Evolutionary conservation across 2,329 filamentous ascomycete genomes (phyloP).

Genomic region (Cladosporium velox): DNA sequence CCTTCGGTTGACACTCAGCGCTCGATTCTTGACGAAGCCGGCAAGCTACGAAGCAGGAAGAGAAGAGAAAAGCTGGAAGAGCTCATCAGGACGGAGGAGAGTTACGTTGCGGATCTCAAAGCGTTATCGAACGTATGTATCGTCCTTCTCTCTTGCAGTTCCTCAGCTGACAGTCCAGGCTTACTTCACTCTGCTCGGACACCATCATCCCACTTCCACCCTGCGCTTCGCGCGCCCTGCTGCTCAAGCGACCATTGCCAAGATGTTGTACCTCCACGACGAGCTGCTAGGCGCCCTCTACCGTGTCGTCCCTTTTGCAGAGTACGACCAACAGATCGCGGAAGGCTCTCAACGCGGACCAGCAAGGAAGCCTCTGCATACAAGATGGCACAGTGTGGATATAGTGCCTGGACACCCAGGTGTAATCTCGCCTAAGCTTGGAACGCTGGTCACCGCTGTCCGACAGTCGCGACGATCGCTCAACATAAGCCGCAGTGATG

Average conservation of each 20-base stretch:
- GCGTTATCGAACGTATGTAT: conserved; percentile 76
- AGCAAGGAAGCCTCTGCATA: conserved; percentile 42
- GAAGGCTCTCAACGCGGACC: conserved; percentile 18
- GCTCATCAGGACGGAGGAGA: conserved; percentile 80
- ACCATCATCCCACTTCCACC: conserved; percentile 29
- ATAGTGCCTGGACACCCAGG: conserved; percentile 38
- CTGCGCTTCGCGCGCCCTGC: conserved; percentile 32
- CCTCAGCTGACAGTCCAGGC: conserved; percentile 36
- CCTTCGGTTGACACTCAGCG: conserved; percentile 59
- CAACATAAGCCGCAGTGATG: conserved; percentile 46
- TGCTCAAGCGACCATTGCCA: conserved; percentile 49
- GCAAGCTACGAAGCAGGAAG: conserved; percentile 71
- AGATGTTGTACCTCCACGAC: conserved; percentile 82
- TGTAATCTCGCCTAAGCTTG: conserved; percentile 9
- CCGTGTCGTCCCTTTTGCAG: conserved; percentile 66
- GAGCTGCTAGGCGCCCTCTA: conserved; percentile 76
- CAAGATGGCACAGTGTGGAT: conserved; percentile 53
- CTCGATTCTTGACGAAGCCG: conserved; percentile 63
- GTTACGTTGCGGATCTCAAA: conserved; percentile 84
- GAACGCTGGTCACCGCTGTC: conserved; percentile 24
- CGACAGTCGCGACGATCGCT: conserved; percentile 47
- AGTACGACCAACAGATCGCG: conserved; percentile 41
- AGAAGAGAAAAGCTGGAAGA: conserved; percentile 82
- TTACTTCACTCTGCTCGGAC: conserved; percentile 46
- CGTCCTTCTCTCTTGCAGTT: not conserved